phyloP scores from a whole-genome alignment of 2,329 filamentous ascomycete species.

The Penicillium sp. region DNA sequence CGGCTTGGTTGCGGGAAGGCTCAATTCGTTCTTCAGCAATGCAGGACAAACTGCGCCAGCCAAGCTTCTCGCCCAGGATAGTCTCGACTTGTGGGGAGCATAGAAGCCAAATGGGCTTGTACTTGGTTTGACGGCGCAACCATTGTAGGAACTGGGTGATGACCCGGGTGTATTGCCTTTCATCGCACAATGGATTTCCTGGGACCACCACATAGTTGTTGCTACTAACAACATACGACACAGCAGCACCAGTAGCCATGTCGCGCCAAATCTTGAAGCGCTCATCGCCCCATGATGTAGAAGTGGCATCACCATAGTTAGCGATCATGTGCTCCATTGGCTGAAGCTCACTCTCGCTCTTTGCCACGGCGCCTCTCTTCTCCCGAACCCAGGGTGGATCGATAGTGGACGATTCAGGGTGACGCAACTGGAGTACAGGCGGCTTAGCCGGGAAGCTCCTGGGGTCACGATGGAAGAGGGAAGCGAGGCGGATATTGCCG shows the following conservation, averaged over 20 bases:
- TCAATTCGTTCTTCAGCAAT: conserved; percentile 88
- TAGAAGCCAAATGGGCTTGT: conserved; percentile 88
- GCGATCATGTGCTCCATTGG: conserved; percentile 85
- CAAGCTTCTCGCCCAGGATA: conserved; percentile 76
- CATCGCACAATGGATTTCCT: conserved; percentile 84
- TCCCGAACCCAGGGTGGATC: conserved; percentile 64
- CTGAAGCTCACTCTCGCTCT: conserved; percentile 63
- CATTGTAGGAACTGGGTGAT: conserved; percentile 76
- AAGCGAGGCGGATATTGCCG: conserved; percentile 87
- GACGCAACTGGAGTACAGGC: conserved; percentile 69
- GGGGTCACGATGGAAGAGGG: conserved; percentile 85
- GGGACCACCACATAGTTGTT: conserved; percentile 79
- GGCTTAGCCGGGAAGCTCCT: conserved; percentile 77
- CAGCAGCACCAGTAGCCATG: conserved; percentile 74
- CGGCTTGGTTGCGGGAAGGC: conserved; percentile 68
- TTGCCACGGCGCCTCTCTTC: conserved; percentile 45
- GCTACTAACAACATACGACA: conserved; percentile 79
- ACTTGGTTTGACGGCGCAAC: conserved; percentile 70
- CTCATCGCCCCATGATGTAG: conserved; percentile 91
- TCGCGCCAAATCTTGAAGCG: conserved; percentile 90
- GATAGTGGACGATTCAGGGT: conserved; percentile 85
- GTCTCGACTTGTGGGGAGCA: conserved; percentile 80
- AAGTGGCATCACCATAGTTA: conserved; percentile 93
- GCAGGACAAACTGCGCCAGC: conserved; percentile 88
- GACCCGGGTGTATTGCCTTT: conserved; percentile 74